Evolutionary conservation across 106 monocot genomes (phyloP).

Genomic region (Allium cepa): DNA sequence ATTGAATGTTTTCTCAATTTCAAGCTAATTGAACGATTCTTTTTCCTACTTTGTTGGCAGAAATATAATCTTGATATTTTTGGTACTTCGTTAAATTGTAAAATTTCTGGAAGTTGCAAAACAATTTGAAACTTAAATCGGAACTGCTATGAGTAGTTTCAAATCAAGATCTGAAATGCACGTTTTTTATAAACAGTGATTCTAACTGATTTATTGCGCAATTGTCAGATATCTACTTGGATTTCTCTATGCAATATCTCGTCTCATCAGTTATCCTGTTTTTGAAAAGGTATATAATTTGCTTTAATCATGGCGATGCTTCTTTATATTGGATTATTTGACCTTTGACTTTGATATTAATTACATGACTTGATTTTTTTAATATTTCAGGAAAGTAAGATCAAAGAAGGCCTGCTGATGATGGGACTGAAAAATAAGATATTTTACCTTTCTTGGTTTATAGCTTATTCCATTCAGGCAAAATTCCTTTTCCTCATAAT

Average conservation of each 20-base stretch:
- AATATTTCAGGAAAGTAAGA: slow-evolving; percentile 70
- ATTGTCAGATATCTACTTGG: slow-evolving; percentile 71
- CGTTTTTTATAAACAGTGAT: no score
- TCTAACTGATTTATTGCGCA: not conserved
- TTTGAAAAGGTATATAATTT: slow-evolving; percentile 61
- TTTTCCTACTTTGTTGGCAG: no score
- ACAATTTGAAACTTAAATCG: no score
- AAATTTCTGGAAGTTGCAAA: no score
- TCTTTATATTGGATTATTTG: no score
- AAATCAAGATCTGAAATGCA: no score
- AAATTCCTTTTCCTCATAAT: slow-evolving; percentile 5
- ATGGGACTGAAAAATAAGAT: slow-evolving; percentile 84
- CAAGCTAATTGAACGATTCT: no score
- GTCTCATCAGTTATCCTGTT: slow-evolving; percentile 73
- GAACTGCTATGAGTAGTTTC: no score
- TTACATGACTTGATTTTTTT: slow-evolving; percentile 4
- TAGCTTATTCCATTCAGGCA: slow-evolving; percentile 78
- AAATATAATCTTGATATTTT: no score
- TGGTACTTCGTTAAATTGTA: no score
- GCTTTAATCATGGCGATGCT: no score
- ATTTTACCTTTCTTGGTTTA: slow-evolving; percentile 90
- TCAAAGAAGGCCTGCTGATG: slow-evolving; percentile 90
- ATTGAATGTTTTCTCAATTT: no score
- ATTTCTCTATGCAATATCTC: slow-evolving; percentile 87
- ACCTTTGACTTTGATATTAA: not conserved